Percentiles rank a stretch among this genome's conserved stretches.
phyloP scores from a whole-genome alignment of 2,329 filamentous ascomycete genomes.

The Paecilomyces niveus region DNA sequence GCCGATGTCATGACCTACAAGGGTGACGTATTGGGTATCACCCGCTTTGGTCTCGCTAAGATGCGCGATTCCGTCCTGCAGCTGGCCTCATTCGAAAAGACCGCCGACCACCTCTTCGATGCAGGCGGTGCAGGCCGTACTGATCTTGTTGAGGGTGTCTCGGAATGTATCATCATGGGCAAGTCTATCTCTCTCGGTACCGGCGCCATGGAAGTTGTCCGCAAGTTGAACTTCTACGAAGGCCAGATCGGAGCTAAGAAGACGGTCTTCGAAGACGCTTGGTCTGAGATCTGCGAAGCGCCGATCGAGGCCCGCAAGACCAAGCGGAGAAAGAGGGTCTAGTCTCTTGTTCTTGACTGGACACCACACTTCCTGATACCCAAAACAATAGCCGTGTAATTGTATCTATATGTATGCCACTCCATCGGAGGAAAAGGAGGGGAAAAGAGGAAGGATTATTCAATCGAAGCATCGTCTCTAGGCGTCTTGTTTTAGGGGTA shows the following conservation, averaged over 20 bases:
- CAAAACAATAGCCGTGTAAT: neutral
- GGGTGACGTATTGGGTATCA: conserved; percentile 93
- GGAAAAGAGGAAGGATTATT: no score
- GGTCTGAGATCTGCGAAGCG: conserved; percentile 24
- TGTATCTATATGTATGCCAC: neutral
- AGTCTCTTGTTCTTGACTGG: neutral
- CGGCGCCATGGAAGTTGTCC: conserved; percentile 82
- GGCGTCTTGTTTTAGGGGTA: neutral
- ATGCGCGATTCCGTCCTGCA: conserved; percentile 93
- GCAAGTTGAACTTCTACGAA: conserved; percentile 62
- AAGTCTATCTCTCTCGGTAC: conserved; percentile 90
- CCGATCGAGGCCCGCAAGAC: conserved; percentile 7
- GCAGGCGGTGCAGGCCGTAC: conserved; percentile 87
- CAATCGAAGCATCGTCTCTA: neutral
- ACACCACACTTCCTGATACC: neutral
- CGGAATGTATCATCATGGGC: conserved; percentile 96
- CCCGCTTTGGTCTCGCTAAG: conserved; percentile 89
- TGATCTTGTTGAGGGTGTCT: conserved; percentile 87
- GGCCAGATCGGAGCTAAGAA: conserved; percentile 52
- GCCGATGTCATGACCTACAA: conserved; percentile 99
- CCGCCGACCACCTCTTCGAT: conserved; percentile 92
- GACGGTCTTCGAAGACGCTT: conserved; percentile 60
- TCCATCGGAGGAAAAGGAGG: neutral
- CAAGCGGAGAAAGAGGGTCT: conserved; percentile 1
- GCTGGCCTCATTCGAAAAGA: conserved; percentile 95